Evolutionary conservation across 805 yeast species (phyloP), one percentile per base, ranked within the genome.

Genomic region (Wickerhamomyces hampshirensis): DNA sequence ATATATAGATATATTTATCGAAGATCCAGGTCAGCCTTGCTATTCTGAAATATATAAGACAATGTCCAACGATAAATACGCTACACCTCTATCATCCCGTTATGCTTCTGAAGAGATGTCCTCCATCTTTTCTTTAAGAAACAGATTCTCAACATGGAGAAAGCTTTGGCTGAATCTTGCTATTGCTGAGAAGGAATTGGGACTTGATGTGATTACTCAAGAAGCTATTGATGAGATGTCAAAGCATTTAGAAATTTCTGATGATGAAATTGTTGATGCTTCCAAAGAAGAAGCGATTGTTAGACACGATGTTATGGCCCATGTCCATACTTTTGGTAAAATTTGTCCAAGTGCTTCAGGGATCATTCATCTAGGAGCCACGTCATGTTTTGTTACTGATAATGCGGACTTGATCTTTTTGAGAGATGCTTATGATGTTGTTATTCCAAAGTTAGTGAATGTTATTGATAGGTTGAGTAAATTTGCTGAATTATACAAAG

Each of bases 271-370:
- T 46, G 87, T 72, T 39, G 84, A 71, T 39, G 98, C 98, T 30
- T 69, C 89, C 40, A 77, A 75, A 50, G 97, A 93, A 67, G 98
- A 93, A 66, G 96, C 98, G 35, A 88, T 84, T 61, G 98, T 93
- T 40, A 84, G 98, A 70, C 98, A 93, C 64, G 98, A 93, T 60
- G 98, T 93, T 52, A 93, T 93, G 98, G 96, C 98, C 38, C 98
- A 93, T 54, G 98, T 93, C 39, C 98, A 93, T 59, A 85, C 83
- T 40, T 93, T 84, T 60, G 98, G 98, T 49, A 73, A 80, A 53
- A 78, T 85, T 12, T 85, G 95, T 54, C 98, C 98, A 14, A 83
- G 82, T 6, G 98, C 98, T 24, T 91, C 98, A 26, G 98, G 98
- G 50, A 91, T 93, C 63, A 93, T 93, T 56, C 98, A 93, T 62